These are phyloP conservation scores for Pleurotus giganteus DNA, from an alignment of 768 basidiomycete species.

Conservation along the genomic window DNA sequence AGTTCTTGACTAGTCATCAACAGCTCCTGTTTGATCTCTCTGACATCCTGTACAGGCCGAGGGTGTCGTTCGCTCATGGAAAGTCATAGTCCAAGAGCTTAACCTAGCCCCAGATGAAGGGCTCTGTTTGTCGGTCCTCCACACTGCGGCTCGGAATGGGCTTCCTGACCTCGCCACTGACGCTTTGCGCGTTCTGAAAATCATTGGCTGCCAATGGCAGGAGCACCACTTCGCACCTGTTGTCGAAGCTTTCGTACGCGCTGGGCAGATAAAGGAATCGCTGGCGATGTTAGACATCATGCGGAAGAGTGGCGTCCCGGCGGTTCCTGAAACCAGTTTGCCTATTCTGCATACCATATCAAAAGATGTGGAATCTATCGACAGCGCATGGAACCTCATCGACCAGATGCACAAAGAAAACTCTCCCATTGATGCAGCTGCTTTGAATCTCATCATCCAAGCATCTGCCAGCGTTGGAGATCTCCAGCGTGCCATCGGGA, in stretches of 20 bases:
- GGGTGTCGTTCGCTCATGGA: slow-evolving; percentile 66
- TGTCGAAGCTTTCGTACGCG: slow-evolving; percentile 68
- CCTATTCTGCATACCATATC: slow-evolving; percentile 52
- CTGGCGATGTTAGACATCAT: slow-evolving; percentile 58
- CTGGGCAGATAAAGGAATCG: slow-evolving; percentile 59
- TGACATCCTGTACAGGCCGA: slow-evolving; percentile 45
- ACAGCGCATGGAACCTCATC: slow-evolving; percentile 61
- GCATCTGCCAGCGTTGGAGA: slow-evolving; percentile 63
- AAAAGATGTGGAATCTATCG: slow-evolving; percentile 50
- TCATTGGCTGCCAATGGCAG: slow-evolving; percentile 43
- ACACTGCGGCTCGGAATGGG: slow-evolving; percentile 74
- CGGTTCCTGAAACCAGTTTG: slow-evolving; percentile 48
- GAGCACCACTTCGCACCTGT: slow-evolving; percentile 81
- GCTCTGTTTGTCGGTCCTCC: slow-evolving; percentile 62
- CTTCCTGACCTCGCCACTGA: slow-evolving; percentile 66
- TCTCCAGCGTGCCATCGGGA: slow-evolving; percentile 72
- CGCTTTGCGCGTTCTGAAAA: slow-evolving; percentile 55
- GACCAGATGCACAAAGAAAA: slow-evolving; percentile 57
- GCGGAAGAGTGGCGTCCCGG: slow-evolving; percentile 47
- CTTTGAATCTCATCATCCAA: slow-evolving; percentile 66
- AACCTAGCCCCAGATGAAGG: slow-evolving; percentile 72
- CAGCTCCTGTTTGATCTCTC: slow-evolving; percentile 1
- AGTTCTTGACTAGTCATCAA: slow-evolving; percentile 22
- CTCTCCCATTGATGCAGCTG: slow-evolving; percentile 49
- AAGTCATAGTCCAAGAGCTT: slow-evolving; percentile 48